These are phyloP conservation scores for Cyclanthera cordifolia DNA, from an alignment of 306 rosid genomes.

Conservation along the genomic window DNA sequence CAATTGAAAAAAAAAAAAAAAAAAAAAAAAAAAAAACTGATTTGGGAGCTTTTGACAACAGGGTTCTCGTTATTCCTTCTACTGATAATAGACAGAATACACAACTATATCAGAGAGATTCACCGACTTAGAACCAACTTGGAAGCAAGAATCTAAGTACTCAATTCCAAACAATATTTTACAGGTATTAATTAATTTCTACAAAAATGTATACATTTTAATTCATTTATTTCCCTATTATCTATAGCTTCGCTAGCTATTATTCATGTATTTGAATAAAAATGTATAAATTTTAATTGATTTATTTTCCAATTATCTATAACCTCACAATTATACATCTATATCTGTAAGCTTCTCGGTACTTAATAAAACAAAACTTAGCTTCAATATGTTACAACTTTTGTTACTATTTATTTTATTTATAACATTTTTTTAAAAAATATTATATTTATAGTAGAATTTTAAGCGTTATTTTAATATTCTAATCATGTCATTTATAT, in stretches of 20 bases:
- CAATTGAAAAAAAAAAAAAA: no score
- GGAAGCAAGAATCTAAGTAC: neutral
- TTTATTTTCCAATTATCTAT: neutral
- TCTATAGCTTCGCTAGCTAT: neutral
- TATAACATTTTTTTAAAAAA: no score
- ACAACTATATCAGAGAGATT: slow-evolving; percentile 7
- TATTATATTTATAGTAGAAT: no score
- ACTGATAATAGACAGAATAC: slow-evolving; percentile 7
- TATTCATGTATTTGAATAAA: neutral
- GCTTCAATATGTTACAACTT: no score
- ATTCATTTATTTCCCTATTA: neutral
- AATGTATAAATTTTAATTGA: neutral
- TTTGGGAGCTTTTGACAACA: neutral
- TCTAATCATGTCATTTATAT: no score
- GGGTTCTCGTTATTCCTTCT: slow-evolving; percentile 9
- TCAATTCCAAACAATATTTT: neutral
- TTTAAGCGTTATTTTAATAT: no score
- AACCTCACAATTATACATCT: neutral
- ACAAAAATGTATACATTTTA: neutral
- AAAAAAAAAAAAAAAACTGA: no score
- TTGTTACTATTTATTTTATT: no score
- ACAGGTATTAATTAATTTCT: no score
- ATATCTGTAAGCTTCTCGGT: neutral
- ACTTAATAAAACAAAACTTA: no score
- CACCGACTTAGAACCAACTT: neutral